Base-by-base conservation (phyloP, 1,284 basidiomycete species). In the Heterobasidion irregulare region DNA sequence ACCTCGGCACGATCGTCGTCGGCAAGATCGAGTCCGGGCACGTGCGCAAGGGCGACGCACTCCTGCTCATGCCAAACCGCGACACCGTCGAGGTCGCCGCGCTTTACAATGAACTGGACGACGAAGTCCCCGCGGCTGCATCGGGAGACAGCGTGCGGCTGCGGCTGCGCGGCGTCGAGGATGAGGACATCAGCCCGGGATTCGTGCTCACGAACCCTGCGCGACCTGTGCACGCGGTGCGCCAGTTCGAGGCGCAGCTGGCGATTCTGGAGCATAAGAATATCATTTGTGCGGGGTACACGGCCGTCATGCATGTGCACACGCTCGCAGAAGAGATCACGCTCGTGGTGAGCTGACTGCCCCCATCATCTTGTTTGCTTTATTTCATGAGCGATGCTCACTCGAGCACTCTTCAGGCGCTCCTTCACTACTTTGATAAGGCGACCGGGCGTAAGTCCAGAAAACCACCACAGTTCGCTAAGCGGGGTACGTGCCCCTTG, bases 11-110 rank as follows among this genome's bases (percentile, higher is more conserved):
- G n/a, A 79, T 97, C 65, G 77, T 93, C 54, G 94, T 98, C 64
- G 95, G 95, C 62, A 98, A 98, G 74, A 81, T 98, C 64, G 95
- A 98, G 72, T 93, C 92, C 15, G 95, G 95, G 6, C 84, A 87
- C 65, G 71, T 98, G 55, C 85, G 84, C 72, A 94, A 93, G 73
- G 90, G 90, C 57, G 92, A 95, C 66, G 71, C 72, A 48, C 77
- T 96, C 52, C 55, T 90, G 36, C 78, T 97, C 59, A 97, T 97
- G 94, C 95, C 95, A 26, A 98, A 94, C 80, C 84, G 84, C 75
- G 79, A 77, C 43, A 62, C 76, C 0, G 89, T 97, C 52, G 92
- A 96, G 73, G 83, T 96, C 10, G 69, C 87, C 0, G 87, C 86
- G 26, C 90, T 98, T 64, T 92, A 89, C 74, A 92, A 93, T 65